Evolutionary conservation across 2,329 filamentous ascomycete species (phyloP).

Genomic region (Calonectria montana): DNA sequence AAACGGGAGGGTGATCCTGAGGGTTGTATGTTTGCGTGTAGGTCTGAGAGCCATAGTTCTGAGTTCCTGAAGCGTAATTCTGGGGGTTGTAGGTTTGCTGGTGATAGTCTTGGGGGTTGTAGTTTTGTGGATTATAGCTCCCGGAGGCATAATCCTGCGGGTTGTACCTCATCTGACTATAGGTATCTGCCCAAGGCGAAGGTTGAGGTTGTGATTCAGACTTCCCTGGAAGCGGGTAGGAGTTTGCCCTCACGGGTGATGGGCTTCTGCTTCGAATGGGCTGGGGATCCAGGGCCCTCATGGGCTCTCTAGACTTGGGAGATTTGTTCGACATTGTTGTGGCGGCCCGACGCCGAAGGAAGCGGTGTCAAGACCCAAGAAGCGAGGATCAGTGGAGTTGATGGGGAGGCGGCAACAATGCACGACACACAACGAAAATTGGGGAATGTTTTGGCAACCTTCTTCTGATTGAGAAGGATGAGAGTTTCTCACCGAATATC

Average conservation of each 20-base stretch:
- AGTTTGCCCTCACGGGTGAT: constrained; percentile 33
- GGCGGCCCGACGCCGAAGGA: constrained; percentile 8
- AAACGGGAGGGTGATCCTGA: constrained; percentile 37
- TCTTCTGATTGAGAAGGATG: constrained; percentile 16
- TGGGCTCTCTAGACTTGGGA: constrained; percentile 36
- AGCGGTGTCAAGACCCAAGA: constrained; percentile 2
- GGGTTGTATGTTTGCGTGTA: constrained; percentile 13
- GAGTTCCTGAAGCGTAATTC: neutral
- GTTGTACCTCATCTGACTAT: constrained; percentile 32
- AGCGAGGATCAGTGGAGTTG: neutral
- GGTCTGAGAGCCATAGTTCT: constrained; percentile 8
- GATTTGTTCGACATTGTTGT: constrained; percentile 17
- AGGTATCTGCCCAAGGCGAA: constrained; percentile 25
- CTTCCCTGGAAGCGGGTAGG: constrained; percentile 24
- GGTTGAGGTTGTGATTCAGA: constrained; percentile 11
- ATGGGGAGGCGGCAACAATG: neutral
- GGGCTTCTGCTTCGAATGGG: constrained; percentile 40
- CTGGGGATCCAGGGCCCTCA: constrained; percentile 42
- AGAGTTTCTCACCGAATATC: constrained; percentile 21
- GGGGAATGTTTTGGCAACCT: neutral
- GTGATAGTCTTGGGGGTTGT: constrained; percentile 13
- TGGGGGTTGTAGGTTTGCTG: neutral
- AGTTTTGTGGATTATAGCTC: constrained; percentile 29
- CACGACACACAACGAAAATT: neutral
- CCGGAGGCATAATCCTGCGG: constrained; percentile 32